Evolutionary conservation across 257 asterid species (phyloP), one percentile per base, ranked within the genome.

Genomic region (Linderniella brevidens): DNA sequence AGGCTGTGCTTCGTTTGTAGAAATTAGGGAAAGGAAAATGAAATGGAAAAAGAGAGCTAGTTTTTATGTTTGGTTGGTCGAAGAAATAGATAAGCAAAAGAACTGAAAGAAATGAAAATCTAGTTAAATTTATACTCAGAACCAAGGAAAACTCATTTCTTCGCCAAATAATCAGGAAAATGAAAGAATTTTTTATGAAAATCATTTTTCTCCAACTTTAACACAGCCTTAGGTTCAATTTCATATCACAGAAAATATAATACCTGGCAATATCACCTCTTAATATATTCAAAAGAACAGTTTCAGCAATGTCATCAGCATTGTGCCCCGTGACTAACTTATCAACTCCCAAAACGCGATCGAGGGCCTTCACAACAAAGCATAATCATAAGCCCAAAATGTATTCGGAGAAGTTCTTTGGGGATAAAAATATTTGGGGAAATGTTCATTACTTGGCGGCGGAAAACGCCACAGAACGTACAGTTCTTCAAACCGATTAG

Each of bases 251-350:
- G 18, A 48, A 42, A 58, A 20, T 1, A 42, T n/a, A n/a, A 44
- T 71, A 84, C 96, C 98, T 79, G 56, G 98, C 98, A 74, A 90
- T 85, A 64, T 90, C 96, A 49, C 98, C 98, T 62, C 98, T 78
- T 61, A 90, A 64, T 59, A 90, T 84, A 74, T 90, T 90, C 53
- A 90, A 65, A 59, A 90, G 92, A 55, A 90, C 94, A 11, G 98
- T 90, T 71, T 90, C 98, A 59, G 96, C 98, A 46, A 90, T 90
- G 62, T 88, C 98, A 41, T 88, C 98, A 3, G 98, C 98, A 58
- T 90, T 90, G 72, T 90, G 98, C 37, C 98, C 98, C 0, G 98
- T 84, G 37, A 86, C 96, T 20, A 90, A 66, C 78, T 88, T 88
- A 69, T 88, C 98, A 51, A 88, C 98, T 67, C 78, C 76, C 74